Conservation (phyloP, 495 filamentous ascomycete genomes). For the Durotheca rogersii region DNA sequence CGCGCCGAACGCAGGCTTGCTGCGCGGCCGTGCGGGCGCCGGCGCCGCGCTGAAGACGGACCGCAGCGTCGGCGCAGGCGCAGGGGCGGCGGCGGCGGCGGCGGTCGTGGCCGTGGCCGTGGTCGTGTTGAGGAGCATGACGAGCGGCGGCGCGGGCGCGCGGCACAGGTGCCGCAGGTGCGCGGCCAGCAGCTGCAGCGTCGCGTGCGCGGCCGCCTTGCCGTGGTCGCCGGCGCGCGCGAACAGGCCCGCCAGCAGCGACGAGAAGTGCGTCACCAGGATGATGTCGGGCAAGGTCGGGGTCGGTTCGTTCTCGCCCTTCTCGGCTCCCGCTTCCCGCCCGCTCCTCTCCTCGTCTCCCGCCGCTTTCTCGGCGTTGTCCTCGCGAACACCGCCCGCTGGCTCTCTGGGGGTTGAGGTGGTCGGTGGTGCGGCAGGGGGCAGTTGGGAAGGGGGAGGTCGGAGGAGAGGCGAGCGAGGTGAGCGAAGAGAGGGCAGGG, state of each 20-base stretch:
- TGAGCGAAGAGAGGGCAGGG: constrained; percentile 3
- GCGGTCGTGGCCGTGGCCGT: constrained; percentile 10
- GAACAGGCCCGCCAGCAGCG: constrained; percentile 46
- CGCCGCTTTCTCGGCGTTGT: too few species aligned
- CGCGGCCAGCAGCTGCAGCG: constrained; percentile 37
- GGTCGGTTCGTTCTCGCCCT: not conserved
- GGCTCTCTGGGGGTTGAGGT: not conserved
- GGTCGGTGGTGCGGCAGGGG: not conserved
- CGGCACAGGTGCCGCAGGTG: constrained; percentile 37
- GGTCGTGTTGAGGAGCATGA: constrained; percentile 48
- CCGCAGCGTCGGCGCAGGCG: constrained; percentile 31
- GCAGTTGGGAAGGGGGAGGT: not conserved
- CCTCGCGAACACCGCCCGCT: too few species aligned
- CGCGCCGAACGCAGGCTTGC: constrained; percentile 45
- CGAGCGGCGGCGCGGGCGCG: constrained; percentile 29
- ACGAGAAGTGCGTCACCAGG: constrained; percentile 44
- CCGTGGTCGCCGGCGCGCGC: constrained; percentile 33
- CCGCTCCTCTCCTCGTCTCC: not conserved
- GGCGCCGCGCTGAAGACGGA: constrained; percentile 37
- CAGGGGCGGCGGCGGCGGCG: not conserved
- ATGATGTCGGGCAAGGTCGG: constrained; percentile 38
- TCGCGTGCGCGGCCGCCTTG: constrained; percentile 37
- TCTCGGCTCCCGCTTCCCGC: not conserved
- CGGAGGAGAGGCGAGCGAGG: not conserved
- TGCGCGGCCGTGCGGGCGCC: not conserved